These are phyloP conservation scores for Lecanosticta acicola DNA, from an alignment of 2,329 filamentous ascomycete species.

Conservation along the genomic window DNA sequence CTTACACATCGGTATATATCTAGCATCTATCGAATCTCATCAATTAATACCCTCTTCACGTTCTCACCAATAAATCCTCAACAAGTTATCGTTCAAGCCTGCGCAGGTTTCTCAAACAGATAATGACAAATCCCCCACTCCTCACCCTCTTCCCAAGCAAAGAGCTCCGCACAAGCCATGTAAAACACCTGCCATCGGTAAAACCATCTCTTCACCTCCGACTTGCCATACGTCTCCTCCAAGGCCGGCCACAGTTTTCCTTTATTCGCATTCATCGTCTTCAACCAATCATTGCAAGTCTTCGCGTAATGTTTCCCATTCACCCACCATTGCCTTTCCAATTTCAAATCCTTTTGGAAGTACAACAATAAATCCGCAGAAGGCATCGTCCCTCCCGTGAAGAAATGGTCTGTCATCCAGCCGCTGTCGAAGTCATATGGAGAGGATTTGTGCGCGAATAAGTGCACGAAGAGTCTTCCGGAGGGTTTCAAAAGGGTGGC, in stretches of 20 bases:
- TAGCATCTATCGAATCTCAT: too few relatives aligned
- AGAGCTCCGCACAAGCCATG: conserved; percentile 65
- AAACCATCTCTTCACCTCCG: conserved; percentile 57
- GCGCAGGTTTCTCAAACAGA: conserved; percentile 54
- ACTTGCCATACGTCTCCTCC: conserved; percentile 59
- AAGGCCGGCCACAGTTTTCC: conserved; percentile 59
- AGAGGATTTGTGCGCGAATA: conserved; percentile 59
- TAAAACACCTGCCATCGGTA: conserved; percentile 69
- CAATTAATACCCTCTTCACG: too few relatives aligned
- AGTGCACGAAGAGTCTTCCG: conserved; percentile 65
- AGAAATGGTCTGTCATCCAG: conserved; percentile 71
- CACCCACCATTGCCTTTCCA: conserved; percentile 65
- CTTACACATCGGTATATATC: too few relatives aligned
- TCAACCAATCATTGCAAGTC: conserved; percentile 65
- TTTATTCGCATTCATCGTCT: conserved; percentile 55
- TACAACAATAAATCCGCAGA: conserved; percentile 60
- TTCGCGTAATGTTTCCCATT: conserved; percentile 62
- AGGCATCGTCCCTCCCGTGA: conserved; percentile 68
- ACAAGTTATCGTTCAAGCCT: too few relatives aligned
- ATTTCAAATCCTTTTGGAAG: conserved; percentile 58
- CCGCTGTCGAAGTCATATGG: conserved; percentile 67
- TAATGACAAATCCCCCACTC: conserved; percentile 64
- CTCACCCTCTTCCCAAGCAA: conserved; percentile 60
- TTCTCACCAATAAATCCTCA: too few relatives aligned
- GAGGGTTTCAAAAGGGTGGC: conserved; percentile 53